phyloP scores from a whole-genome alignment of 2,329 filamentous ascomycete species.

The Cordyceps javanica region DNA sequence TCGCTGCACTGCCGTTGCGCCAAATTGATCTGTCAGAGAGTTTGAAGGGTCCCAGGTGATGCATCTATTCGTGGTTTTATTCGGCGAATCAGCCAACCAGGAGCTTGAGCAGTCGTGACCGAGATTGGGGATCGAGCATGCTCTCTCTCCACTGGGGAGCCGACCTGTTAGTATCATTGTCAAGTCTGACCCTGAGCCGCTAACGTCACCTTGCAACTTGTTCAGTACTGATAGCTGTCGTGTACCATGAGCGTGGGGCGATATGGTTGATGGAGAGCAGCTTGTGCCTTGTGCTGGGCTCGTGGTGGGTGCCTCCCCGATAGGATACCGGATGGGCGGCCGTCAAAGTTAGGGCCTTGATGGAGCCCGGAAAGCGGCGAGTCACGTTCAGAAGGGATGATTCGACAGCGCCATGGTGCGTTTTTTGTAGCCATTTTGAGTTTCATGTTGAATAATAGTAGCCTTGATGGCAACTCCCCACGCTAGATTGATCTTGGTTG shows the following conservation, averaged over 20 bases:
- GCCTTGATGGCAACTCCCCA: no score
- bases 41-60: background rate
- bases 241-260: background rate
- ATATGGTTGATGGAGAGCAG: background rate
- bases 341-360: background rate
- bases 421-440: background rate
- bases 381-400: background rate
- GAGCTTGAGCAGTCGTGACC: background rate
- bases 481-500: background rate
- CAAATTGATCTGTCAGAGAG: background rate
- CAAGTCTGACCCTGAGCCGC: background rate
- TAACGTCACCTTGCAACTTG: background rate
- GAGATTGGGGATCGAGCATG: background rate
- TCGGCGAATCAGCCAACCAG: background rate
- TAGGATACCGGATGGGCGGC: background rate
- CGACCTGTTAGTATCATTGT: background rate
- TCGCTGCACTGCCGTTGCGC: background rate
- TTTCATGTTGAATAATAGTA: background rate
- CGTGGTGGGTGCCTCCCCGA: background rate
- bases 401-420: background rate
- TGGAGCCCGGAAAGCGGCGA: background rate
- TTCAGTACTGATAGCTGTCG: background rate
- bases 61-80: background rate
- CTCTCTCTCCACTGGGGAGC: background rate
- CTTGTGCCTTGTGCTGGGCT: background rate